Conservation (phyloP, 139 green algal genomes). For the Ostreobium quekettii region DNA sequence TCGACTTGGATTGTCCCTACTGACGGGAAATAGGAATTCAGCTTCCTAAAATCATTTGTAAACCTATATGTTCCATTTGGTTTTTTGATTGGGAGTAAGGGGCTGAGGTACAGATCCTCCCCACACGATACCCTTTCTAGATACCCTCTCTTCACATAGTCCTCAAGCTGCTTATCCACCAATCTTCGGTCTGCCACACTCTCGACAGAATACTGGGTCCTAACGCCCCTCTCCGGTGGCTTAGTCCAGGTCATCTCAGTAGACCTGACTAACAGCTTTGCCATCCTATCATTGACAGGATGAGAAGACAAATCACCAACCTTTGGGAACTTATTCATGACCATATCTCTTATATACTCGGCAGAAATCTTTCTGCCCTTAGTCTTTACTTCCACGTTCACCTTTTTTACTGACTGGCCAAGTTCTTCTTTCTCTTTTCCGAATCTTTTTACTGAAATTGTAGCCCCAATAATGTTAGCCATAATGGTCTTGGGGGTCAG, state of each 20-base stretch:
- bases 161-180: constrained; percentile 6
- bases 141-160: constrained; percentile 13
- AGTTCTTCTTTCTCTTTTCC: too few relatives aligned
- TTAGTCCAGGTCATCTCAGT: constrained; percentile 5
- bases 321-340: neutral
- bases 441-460: too few relatives aligned
- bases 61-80: constrained; percentile 1
- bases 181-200: neutral
- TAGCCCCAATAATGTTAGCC: too few relatives aligned
- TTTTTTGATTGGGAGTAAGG: constrained; percentile 4
- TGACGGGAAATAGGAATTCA: constrained; percentile 14
- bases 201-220: neutral
- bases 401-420: too few relatives aligned
- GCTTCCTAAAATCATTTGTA: constrained; percentile 11
- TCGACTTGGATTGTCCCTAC: neutral
- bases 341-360: neutral
- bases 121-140: neutral
- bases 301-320: constrained; percentile 5
- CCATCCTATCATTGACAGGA: neutral
- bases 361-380: too few relatives aligned
- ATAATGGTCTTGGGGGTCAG: too few relatives aligned
- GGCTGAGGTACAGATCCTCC: constrained; percentile 3
- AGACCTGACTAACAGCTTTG: neutral
- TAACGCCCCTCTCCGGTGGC: neutral
- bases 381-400: too few relatives aligned